phyloP scores from a whole-genome alignment of 2,329 filamentous ascomycete species.

The Trichoderma semiorbis region DNA sequence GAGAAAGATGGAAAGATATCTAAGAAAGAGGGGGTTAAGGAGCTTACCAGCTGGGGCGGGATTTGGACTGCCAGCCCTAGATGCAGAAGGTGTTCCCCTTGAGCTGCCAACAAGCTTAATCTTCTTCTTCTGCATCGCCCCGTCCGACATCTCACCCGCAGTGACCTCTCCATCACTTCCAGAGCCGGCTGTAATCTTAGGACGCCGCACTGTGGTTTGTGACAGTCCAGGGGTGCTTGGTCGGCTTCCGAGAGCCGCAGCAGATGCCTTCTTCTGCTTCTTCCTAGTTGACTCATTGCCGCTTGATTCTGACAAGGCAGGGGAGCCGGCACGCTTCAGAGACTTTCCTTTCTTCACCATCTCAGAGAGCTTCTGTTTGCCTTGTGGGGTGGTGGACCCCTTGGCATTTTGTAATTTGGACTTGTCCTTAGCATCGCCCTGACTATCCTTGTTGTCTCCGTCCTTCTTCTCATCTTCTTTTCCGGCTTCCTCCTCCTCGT shows the following conservation, averaged over 20 bases:
- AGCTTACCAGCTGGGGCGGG: constrained; percentile 40
- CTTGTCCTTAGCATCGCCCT: constrained; percentile 54
- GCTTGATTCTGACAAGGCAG: constrained; percentile 84
- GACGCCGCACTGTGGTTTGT: constrained; percentile 37
- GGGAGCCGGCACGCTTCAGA: constrained; percentile 82
- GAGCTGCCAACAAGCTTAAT: constrained; percentile 51
- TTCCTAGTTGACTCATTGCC: constrained; percentile 86
- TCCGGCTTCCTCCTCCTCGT: constrained; percentile 36
- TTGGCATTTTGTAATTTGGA: constrained; percentile 57
- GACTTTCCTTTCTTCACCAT: constrained; percentile 52
- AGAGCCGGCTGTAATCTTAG: constrained; percentile 51
- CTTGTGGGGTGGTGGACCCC: constrained; percentile 57
- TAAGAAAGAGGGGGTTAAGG: neutral
- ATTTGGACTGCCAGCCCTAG: constrained; percentile 59
- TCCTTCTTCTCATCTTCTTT: constrained; percentile 46
- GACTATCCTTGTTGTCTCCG: constrained; percentile 55
- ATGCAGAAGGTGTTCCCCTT: constrained; percentile 54
- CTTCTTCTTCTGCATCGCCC: constrained; percentile 48
- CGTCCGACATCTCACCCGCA: constrained; percentile 63
- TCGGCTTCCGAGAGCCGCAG: constrained; percentile 49
- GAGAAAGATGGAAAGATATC: neutral
- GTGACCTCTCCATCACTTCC: constrained; percentile 72
- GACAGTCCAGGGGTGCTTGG: constrained; percentile 52
- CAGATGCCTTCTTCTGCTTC: constrained; percentile 63
- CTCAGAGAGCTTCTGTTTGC: constrained; percentile 43